Evolutionary conservation across 1,284 basidiomycete species (phyloP), one percentile per base, ranked within the genome.

Genomic region (Malassezia japonica): DNA sequence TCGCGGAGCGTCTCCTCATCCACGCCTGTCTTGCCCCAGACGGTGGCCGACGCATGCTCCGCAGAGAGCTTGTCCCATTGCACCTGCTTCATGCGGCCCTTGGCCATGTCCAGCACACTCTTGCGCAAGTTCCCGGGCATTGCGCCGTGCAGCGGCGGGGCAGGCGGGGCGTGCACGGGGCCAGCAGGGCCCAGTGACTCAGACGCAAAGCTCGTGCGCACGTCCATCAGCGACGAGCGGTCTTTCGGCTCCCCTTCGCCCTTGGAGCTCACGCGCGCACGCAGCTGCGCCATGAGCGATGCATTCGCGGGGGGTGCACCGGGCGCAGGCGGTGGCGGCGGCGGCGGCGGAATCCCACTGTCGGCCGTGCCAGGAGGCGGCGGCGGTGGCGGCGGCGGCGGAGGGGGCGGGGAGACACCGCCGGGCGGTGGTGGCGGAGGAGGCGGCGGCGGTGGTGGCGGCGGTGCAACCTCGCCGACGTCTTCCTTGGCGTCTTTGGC

Each of bases 11-110:
- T 15, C 46, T 53, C 50, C 43, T 72, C 70, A 31, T 62, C 58
- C 8, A 50, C 55, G 12, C 54, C 56, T 20, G 57, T 54, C 45
- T 62, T 52, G 10, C 63, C 68, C 60, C 69, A 72, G 32, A 72
- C 60, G 20, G 70, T 72, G 46, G 66, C 67, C 12, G 68, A 65
- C 1, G 70, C 70, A 46, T 72, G 70, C 37, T 70, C 66, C 2
- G 70, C 61, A 21, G 65, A 62, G 7, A 72, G 62, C 72, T 96
- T 98, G 74, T 98, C 92, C 92, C 94, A 98, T 70, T 98, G 92
- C 41, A 98, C 78, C 74, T 96, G 90, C 75, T 96, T 96, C 86
- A 96, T 91, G 77, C 90, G 89, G 44, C 82, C 84, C 55, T 80
- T 83, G 1, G 91, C 87, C 42, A 86, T 84, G 46, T 89, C 81